phyloP scores from a whole-genome alignment of 2,329 filamentous ascomycete species.

The Penicillium sp. region DNA sequence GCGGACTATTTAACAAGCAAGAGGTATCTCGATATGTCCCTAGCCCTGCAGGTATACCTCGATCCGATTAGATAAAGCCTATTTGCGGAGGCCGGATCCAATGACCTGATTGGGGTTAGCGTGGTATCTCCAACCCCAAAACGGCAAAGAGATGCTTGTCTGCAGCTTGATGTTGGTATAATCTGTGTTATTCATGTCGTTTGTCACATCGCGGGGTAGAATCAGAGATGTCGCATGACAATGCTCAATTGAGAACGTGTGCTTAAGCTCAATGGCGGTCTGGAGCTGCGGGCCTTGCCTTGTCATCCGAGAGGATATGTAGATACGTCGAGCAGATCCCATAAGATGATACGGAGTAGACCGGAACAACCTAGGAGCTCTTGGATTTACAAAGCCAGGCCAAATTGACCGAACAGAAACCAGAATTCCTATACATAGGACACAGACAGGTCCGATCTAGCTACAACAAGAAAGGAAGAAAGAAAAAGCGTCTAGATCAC shows the following conservation, averaged over 20 bases:
- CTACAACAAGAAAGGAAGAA: conserved; percentile 3
- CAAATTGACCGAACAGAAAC: not conserved
- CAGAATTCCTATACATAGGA: conserved; percentile 4
- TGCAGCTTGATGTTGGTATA: conserved; percentile 4
- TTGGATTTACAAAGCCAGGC: not conserved
- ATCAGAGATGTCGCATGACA: not conserved
- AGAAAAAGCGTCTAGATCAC: conserved; percentile 7
- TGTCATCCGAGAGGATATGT: not conserved
- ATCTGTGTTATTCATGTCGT: not conserved
- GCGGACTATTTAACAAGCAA: conserved; percentile 9
- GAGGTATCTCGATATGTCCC: not conserved
- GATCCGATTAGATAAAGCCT: conserved; percentile 10
- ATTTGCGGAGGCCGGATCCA: conserved; percentile 49
- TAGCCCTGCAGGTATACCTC: not conserved
- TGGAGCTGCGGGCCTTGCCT: not conserved
- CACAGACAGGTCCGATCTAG: conserved; percentile 6
- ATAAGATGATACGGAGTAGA: not conserved
- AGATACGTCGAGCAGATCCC: not conserved
- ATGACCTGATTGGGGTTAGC: conserved; percentile 47
- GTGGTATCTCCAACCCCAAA: conserved; percentile 7
- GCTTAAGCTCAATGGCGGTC: not conserved
- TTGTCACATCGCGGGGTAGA: conserved; percentile 3
- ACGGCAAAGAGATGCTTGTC: conserved; percentile 18
- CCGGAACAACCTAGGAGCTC: not conserved
- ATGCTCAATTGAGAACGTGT: not conserved